These are phyloP conservation scores for Hygrophila difformis DNA, from an alignment of 257 asterid species.

Conservation along the genomic window DNA sequence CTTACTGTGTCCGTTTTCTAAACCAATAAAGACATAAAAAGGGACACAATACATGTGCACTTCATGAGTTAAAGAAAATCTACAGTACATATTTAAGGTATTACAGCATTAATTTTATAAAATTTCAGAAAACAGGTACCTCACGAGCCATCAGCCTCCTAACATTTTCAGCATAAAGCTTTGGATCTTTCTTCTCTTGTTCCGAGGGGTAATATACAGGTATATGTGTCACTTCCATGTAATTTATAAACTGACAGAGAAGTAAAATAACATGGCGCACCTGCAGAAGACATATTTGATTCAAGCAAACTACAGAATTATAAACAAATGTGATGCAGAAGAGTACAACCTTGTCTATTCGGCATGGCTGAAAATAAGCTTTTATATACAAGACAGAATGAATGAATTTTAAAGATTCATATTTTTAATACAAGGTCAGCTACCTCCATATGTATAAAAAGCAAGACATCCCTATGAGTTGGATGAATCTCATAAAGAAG, in stretches of 20 bases:
- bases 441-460: neutral
- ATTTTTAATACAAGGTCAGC: neutral
- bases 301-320: constrained; percentile 7
- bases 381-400: neutral
- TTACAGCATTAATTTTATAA: no score
- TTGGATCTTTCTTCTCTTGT: constrained; percentile 82
- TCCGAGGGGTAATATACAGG: constrained; percentile 82
- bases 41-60: neutral
- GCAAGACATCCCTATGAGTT: neutral
- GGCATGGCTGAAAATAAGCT: neutral
- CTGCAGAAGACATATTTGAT: constrained; percentile 30
- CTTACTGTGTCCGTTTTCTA: neutral
- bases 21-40: neutral
- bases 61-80: neutral
- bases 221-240: constrained; percentile 58
- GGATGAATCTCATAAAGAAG: neutral
- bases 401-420: neutral
- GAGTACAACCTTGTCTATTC: no score
- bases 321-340: neutral
- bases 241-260: constrained; percentile 78
- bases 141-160: constrained; percentile 81
- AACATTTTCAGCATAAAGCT: constrained; percentile 77
- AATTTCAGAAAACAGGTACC: constrained; percentile 35
- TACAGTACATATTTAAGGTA: neutral
- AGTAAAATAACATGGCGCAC: constrained; percentile 76